These are phyloP conservation scores for Kodamaea neixiangensis DNA, from an alignment of 805 yeast genomes.

Conservation along the genomic window DNA sequence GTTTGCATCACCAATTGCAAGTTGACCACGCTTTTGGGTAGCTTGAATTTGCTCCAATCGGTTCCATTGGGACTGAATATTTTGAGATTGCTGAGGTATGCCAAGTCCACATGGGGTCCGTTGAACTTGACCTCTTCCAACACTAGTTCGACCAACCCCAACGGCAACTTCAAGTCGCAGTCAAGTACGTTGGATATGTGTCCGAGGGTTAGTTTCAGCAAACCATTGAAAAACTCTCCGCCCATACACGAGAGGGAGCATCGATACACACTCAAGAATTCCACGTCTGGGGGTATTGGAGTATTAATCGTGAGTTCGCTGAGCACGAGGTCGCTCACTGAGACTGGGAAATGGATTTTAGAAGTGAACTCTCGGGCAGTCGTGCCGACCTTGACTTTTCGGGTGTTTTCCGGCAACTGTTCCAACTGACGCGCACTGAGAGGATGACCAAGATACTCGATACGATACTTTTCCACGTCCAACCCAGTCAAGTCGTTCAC, in stretches of 20 bases:
- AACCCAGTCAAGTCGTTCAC: neutral
- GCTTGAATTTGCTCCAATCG: neutral
- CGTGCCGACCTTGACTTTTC: neutral
- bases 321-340: neutral
- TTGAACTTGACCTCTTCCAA: neutral
- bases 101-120: neutral
- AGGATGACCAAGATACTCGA: neutral
- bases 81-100: neutral
- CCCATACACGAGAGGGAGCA: neutral
- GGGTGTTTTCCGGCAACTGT: neutral
- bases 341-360: neutral
- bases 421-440: conserved; percentile 3
- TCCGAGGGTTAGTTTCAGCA: conserved; percentile 5
- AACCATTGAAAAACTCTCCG: neutral
- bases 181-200: neutral
- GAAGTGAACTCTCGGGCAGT: neutral
- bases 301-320: conserved; percentile 1
- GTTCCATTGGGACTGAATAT: neutral
- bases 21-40: neutral
- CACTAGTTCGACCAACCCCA: conserved; percentile 3
- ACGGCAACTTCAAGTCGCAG: neutral
- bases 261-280: neutral
- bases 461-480: neutral
- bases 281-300: conserved; percentile 2
- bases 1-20: neutral